Percentiles rank a stretch among this genome's conserved stretches.
Evolutionary conservation across 441 rosid species (phyloP).

Genomic region (Eutrema salsugineum): DNA sequence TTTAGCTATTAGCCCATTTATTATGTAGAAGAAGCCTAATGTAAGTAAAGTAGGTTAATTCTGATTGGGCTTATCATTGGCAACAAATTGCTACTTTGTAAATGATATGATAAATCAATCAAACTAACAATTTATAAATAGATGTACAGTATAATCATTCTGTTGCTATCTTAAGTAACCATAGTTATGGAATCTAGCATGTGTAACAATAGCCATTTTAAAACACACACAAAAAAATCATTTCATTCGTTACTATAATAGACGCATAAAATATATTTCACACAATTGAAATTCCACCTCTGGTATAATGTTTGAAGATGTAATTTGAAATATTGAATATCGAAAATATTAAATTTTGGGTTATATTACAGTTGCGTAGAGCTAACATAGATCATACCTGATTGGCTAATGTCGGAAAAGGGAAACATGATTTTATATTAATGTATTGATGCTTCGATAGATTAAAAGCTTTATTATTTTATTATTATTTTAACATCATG

Average conservation of each 20-base stretch:
- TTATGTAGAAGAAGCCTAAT: background rate
- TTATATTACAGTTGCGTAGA: background rate
- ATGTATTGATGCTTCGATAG: background rate
- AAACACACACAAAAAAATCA: too few species aligned
- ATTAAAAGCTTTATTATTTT: background rate
- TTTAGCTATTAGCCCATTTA: background rate
- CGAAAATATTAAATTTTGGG: background rate
- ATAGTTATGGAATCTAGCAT: background rate
- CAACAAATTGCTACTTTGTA: background rate
- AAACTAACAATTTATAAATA: background rate
- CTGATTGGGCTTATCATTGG: background rate
- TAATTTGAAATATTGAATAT: background rate
- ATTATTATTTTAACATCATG: background rate
- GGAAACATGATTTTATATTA: background rate
- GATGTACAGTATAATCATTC: background rate
- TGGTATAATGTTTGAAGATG: background rate
- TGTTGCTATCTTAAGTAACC: background rate
- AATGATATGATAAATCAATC: background rate
- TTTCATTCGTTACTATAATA: too few species aligned
- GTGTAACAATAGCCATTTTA: too few species aligned
- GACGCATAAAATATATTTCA: too few species aligned
- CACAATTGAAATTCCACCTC: background rate
- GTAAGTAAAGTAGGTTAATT: background rate
- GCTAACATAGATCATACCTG: background rate
- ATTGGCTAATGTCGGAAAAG: conserved; percentile 14